Conservation (phyloP, 257 asterid species). For the Solanum sitiens region DNA sequence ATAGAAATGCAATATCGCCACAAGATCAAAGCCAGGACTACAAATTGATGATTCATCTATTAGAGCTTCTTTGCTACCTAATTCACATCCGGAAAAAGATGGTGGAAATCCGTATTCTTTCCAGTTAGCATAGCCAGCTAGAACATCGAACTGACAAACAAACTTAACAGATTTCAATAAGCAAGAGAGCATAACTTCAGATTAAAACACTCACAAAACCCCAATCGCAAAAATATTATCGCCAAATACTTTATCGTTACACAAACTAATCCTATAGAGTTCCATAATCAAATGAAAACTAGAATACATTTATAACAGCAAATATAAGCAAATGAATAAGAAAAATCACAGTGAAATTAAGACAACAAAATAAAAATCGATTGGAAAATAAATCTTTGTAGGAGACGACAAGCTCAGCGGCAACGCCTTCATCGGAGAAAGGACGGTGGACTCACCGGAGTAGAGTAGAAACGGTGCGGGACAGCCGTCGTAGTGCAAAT, state of each 20-base stretch:
- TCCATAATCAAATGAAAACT: not conserved
- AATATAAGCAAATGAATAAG: not conserved
- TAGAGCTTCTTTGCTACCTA: not conserved
- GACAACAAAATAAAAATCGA: not conserved
- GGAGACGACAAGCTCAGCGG: not conserved
- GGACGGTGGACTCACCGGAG: not conserved
- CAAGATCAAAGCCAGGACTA: not conserved
- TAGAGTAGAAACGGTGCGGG: not conserved
- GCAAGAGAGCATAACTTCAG: not conserved
- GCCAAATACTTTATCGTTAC: not conserved
- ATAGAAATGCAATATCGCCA: not conserved
- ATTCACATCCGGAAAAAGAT: not conserved
- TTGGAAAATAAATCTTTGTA: not conserved
- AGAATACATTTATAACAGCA: not conserved
- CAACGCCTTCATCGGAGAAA: not conserved
- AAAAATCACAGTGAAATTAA: not conserved
- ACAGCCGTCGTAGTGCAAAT: not conserved
- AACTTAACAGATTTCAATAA: not conserved
- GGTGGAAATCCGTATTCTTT: not conserved
- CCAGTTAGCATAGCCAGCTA: not conserved
- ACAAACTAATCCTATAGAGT: not conserved
- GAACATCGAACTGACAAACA: not conserved
- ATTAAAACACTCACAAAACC: slow-evolving; percentile 4
- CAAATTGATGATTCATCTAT: not conserved
- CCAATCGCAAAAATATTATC: slow-evolving; percentile 1